Evolutionary conservation across 345 rosid species (phyloP).

Genomic region (Ceriops decandra): DNA sequence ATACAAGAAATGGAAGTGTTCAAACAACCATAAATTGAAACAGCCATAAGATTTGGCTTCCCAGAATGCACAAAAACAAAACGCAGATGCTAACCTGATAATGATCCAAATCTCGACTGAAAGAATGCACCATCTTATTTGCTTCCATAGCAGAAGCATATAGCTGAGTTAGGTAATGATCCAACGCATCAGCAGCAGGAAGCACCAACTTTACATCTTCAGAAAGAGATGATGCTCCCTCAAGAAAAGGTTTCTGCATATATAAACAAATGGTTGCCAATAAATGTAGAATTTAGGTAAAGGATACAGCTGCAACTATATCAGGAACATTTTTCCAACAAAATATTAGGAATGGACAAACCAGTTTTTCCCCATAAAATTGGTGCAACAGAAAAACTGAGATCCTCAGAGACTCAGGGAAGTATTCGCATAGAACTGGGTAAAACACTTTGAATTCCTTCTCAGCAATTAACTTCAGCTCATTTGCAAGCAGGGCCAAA

Average conservation of each 20-base stretch:
- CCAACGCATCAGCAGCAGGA: constrained; percentile 71
- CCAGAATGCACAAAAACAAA: not conserved
- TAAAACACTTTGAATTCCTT: constrained; percentile 63
- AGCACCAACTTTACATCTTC: constrained; percentile 77
- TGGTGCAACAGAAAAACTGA: constrained; percentile 63
- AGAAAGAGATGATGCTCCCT: constrained; percentile 61
- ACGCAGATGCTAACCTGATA: constrained; percentile 50
- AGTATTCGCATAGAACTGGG: constrained; percentile 58
- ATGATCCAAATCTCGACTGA: constrained; percentile 44
- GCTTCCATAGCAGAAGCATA: constrained; percentile 44
- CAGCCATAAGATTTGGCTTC: not conserved
- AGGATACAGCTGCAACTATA: constrained; percentile 17
- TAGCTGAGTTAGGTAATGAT: constrained; percentile 54
- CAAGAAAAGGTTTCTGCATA: constrained; percentile 68
- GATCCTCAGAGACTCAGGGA: constrained; percentile 61
- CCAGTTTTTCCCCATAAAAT: constrained; percentile 89
- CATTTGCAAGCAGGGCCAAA: constrained; percentile 78
- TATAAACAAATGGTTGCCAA: constrained; percentile 15
- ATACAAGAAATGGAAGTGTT: no score
- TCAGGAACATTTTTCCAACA: constrained; percentile 11
- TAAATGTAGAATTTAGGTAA: constrained; percentile 3
- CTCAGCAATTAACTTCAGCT: constrained; percentile 65
- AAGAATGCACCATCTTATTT: constrained; percentile 31
- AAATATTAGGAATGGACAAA: constrained; percentile 31
- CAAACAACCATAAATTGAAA: not conserved